Evolutionary conservation across 176 grass and related monocot genomes (phyloP), one percentile per base, ranked within the genome.

Genomic region (Oryza coarctata): DNA sequence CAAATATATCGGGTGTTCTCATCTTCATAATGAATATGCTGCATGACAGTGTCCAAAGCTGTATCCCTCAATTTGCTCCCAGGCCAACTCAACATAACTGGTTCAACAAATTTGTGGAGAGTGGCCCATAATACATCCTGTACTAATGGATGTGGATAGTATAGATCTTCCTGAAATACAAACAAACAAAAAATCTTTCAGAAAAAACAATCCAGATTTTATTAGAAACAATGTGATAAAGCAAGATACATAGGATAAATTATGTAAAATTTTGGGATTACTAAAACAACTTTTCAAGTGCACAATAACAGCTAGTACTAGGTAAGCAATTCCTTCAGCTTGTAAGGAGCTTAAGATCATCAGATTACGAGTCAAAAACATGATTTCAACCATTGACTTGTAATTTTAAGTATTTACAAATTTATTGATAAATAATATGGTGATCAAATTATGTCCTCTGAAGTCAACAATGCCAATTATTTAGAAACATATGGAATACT

Each of bases 11-110:
- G 82, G 62, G 91, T 99, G 80, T 95, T 99, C 70, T 93, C 96
- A 88, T 99, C 96, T 84, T 99, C 96, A 85, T 99, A 99, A 82
- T 95, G 96, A 87, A 99, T 84, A 75, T 99, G 96, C 61, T 95
- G 76, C 57, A 99, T 99, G 41, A 76, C 88, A 81, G 77, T 86
- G 70, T 87, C 64, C 75, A 98, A 44, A 90, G 96, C 70, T 82
- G 90, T 95, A 71, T 95, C 87, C 71, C 93, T 91, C 76, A 99
- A 69, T 88, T 87, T 95, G 83, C 57, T 87, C 60, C 96, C 93
- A 78, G 96, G 96, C 91, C 90, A 95, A 75, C 85, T 85, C 86
- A 91, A 68, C 72, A 98, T 80, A 90, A 93, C 77, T 58, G 96
- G 96, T 71, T 98, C 96, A 27, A 98, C 93, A 75, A 95, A 79